Evolutionary conservation across 768 basidiomycete genomes (phyloP).

Genomic region (Cystoderma amianthinum): DNA sequence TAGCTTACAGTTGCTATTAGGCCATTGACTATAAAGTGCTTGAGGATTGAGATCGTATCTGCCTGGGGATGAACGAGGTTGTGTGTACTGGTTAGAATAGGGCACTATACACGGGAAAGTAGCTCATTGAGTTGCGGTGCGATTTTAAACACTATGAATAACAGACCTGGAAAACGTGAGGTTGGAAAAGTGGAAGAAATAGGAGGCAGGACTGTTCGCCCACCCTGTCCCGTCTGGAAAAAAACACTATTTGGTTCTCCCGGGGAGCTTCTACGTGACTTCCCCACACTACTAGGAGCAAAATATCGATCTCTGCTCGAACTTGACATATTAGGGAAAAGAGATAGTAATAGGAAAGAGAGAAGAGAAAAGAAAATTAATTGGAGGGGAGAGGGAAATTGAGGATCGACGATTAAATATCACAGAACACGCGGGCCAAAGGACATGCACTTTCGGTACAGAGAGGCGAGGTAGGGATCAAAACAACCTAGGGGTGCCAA

Average conservation of each 20-base stretch:
- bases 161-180: constrained; percentile 89
- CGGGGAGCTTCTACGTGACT: constrained; percentile 65
- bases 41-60: constrained; percentile 51
- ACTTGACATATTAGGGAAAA: constrained; percentile 60
- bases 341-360: constrained; percentile 51
- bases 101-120: constrained; percentile 52
- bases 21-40: constrained; percentile 41
- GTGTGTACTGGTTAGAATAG: constrained; percentile 54
- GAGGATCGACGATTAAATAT: constrained; percentile 41
- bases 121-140: constrained; percentile 51
- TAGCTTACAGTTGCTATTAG: constrained; percentile 25
- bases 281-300: constrained; percentile 52
- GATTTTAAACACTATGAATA: constrained; percentile 41
- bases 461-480: constrained; percentile 12
- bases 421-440: constrained; percentile 10
- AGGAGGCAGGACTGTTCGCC: constrained; percentile 85
- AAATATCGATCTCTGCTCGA: constrained; percentile 69
- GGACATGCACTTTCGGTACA: not conserved
- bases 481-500: constrained; percentile 21
- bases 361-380: constrained; percentile 47
- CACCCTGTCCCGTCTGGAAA: constrained; percentile 80
- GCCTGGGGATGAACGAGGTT: constrained; percentile 57
- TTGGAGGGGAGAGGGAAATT: constrained; percentile 39
- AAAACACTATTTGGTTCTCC: constrained; percentile 56
- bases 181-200: constrained; percentile 79